phyloP scores from a whole-genome alignment of 2,329 filamentous ascomycete species.

The Biscogniauxia marginata region DNA sequence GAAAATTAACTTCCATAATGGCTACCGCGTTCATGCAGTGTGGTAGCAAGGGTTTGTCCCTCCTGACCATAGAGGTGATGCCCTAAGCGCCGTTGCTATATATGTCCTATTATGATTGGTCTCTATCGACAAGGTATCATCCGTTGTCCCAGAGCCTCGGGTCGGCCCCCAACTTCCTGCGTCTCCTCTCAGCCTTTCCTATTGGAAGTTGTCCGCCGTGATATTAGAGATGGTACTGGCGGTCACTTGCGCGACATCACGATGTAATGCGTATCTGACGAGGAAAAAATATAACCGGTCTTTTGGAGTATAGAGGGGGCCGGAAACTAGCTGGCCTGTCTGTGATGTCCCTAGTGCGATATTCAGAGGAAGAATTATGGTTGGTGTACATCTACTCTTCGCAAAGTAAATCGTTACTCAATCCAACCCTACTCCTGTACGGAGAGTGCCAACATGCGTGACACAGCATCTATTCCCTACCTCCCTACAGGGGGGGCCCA shows the following conservation, averaged over 20 bases:
- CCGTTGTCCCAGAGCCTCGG: slow-evolving; percentile 11
- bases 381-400: neutral
- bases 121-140: slow-evolving; percentile 2
- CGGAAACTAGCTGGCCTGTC: neutral
- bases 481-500: slow-evolving; percentile 3
- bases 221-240: neutral
- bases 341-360: neutral
- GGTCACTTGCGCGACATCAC: neutral
- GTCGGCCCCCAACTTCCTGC: slow-evolving; percentile 1
- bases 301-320: neutral
- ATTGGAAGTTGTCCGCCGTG: neutral
- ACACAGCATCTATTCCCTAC: neutral
- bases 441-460: slow-evolving; percentile 6
- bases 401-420: neutral
- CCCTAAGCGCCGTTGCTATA: slow-evolving; percentile 8
- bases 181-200: neutral
- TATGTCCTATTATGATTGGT: slow-evolving; percentile 6
- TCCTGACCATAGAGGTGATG: slow-evolving; percentile 4
- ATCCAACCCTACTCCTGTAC: neutral
- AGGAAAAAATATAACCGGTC: neutral
- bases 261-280: too few species aligned
- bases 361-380: neutral
- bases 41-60: neutral
- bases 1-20: neutral
- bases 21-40: neutral